These are phyloP conservation scores for Exophiala aquamarina DNA, from an alignment of 2,329 filamentous ascomycete species.

Conservation along the genomic window DNA sequence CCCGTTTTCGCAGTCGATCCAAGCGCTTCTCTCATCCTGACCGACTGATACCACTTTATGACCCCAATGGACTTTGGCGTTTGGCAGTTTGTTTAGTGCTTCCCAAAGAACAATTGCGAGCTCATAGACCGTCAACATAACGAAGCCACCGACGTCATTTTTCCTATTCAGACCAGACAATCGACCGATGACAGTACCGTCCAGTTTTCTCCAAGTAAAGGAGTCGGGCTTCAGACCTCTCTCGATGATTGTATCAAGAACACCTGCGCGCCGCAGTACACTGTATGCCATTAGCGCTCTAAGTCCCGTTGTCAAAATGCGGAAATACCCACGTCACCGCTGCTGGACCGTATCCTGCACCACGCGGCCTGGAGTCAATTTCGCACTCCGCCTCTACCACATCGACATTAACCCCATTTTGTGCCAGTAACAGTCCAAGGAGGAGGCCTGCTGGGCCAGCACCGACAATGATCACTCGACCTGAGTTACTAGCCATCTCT, in stretches of 20 bases:
- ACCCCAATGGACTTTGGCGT: constrained; percentile 43
- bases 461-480: constrained; percentile 26
- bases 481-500: no score
- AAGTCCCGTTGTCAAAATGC: not conserved
- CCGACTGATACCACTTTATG: constrained; percentile 33
- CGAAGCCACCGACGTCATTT: constrained; percentile 36
- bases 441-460: constrained; percentile 35
- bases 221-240: constrained; percentile 41
- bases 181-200: constrained; percentile 33
- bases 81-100: constrained; percentile 35
- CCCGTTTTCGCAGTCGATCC: not conserved
- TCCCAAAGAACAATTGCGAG: constrained; percentile 42
- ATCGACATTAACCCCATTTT: constrained; percentile 31
- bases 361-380: constrained; percentile 60
- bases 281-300: constrained; percentile 27
- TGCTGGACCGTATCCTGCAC: constrained; percentile 62
- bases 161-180: constrained; percentile 4
- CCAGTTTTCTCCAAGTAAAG: constrained; percentile 46
- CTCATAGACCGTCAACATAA: constrained; percentile 44
- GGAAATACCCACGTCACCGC: constrained; percentile 48
- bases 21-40: constrained; percentile 5
- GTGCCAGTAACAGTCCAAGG: constrained; percentile 31
- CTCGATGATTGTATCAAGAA: constrained; percentile 52
- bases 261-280: constrained; percentile 54
- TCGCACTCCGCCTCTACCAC: constrained; percentile 53